Percentiles rank a stretch among this genome's conserved stretches.
Evolutionary conservation across 352 stramenopile genomes (phyloP).

Genomic region (Phytophthora cactorum): DNA sequence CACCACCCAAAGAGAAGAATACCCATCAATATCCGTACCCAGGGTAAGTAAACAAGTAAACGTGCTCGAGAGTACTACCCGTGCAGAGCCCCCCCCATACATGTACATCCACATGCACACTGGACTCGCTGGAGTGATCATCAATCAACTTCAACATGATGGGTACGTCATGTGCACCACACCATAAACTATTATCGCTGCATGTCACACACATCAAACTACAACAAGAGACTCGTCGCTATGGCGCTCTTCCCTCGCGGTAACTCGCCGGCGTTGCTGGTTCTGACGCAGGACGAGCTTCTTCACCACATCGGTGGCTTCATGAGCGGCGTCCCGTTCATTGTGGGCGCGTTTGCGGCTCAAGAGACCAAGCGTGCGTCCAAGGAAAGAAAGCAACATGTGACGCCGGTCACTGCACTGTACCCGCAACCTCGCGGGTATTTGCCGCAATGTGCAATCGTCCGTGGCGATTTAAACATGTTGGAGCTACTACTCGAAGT

Average conservation of each 20-base stretch:
- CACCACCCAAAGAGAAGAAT: background rate
- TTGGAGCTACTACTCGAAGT: conserved; percentile 19
- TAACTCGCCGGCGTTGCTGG: conserved; percentile 27
- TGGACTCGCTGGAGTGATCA: background rate
- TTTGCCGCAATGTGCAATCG: conserved; percentile 39
- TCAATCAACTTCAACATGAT: conserved; percentile 11
- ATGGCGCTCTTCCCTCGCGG: conserved; percentile 20
- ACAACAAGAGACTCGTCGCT: conserved; percentile 2
- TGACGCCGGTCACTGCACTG: conserved; percentile 9
- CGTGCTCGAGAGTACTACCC: background rate
- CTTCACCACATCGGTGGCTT: conserved; percentile 34
- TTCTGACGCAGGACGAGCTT: conserved; percentile 33
- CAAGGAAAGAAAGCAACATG: background rate
- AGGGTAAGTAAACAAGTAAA: no score
- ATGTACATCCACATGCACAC: background rate
- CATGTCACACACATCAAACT: conserved; percentile 9
- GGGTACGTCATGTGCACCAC: conserved; percentile 4
- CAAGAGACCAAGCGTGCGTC: conserved; percentile 9
- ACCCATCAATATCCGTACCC: background rate
- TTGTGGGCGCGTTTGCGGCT: conserved; percentile 31
- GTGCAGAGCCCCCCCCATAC: background rate
- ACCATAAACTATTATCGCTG: background rate
- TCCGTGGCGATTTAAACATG: conserved; percentile 32
- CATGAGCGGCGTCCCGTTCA: conserved; percentile 37
- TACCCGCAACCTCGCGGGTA: conserved; percentile 39